Conservation (phyloP, 2,329 filamentous ascomycete species). For the Diplodia mutila region DNA sequence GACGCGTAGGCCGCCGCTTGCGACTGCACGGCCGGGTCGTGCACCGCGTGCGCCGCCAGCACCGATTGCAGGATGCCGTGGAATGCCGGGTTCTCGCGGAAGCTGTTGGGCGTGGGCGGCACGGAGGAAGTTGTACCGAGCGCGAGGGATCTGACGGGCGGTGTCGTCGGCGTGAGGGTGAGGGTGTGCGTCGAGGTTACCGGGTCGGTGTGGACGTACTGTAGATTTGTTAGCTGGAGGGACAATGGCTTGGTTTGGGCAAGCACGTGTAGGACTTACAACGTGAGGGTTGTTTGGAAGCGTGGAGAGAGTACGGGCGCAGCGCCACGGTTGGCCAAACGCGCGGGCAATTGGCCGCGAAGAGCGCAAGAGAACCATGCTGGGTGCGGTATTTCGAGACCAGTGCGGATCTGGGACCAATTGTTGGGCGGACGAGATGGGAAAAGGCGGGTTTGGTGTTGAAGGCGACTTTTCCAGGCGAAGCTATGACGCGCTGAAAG, state of each 20-base stretch:
- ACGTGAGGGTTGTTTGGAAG: conserved; percentile 50
- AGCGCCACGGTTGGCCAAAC: background rate
- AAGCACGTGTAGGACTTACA: conserved; percentile 30
- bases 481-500: conserved; percentile 14
- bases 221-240: background rate
- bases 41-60: conserved; percentile 56
- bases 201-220: conserved; percentile 16
- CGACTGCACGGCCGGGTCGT: conserved; percentile 60
- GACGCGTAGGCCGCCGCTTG: conserved; percentile 65
- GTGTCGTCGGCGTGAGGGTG: conserved; percentile 59
- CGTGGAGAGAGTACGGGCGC: conserved; percentile 39
- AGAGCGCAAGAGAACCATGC: conserved; percentile 17
- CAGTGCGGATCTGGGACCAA: too few relatives aligned
- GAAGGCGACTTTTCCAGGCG: background rate
- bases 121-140: conserved; percentile 59
- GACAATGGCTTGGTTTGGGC: background rate
- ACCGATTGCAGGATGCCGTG: conserved; percentile 60
- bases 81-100: conserved; percentile 61
- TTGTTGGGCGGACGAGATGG: background rate
- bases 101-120: conserved; percentile 60
- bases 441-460: background rate
- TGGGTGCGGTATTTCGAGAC: background rate
- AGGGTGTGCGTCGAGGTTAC: conserved; percentile 56
- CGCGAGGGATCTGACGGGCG: conserved; percentile 57
- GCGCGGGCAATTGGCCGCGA: conserved; percentile 12